Evolutionary conservation across 768 basidiomycete species (phyloP), one percentile per base, ranked within the genome.

Genomic region (Tremella fuciformis): DNA sequence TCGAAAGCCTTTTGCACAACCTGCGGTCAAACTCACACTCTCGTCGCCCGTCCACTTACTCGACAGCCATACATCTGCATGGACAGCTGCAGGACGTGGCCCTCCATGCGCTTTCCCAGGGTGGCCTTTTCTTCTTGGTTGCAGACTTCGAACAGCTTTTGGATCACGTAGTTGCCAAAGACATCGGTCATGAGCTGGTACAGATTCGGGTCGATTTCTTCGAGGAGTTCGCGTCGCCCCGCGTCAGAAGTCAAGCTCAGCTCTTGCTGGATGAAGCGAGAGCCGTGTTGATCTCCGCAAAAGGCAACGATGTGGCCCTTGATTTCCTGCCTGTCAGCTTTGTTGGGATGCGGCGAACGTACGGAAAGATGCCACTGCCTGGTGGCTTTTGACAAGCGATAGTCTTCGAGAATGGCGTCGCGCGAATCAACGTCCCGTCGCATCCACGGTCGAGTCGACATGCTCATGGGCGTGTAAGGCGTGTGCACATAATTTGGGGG

Each of bases 41-140:
- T 19, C 8, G 19, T 19, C n/a, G 21, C 11, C 0, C 16, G 22
- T 15, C 13, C 42, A 73, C 71, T 60, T 59, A 98, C 92, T 13
- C 94, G 85, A 77, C 94, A 99, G 3, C 93, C 94, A 76, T 98
- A 98, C 83, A 93, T 89, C 71, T 97, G 89, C 55, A 88, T 79
- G 9, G 91, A 88, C 53, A 97, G 80, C 15, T 82, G 79, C 2
- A 91, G 79, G 37, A 92, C 81, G 69, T 88, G 85, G 0, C 85
- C 85, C 70, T 90, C 86, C 83, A 99, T 87, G 8, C 83, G 80
- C 52, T 79, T 82, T 0, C 84, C 86, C 46, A 97, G 80, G 19
- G 82, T 78, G 8, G 82, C 83, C 70, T 86, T 88, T 74, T 98
- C 92, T 7, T 80, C 77, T 59, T 83, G 82, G 8, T 85, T 86